A percentile compares a stretch with the other conserved stretches of the same genome.
Evolutionary conservation across 805 yeast species (phyloP).

Genomic region (Hanseniaspora nectarophila): DNA sequence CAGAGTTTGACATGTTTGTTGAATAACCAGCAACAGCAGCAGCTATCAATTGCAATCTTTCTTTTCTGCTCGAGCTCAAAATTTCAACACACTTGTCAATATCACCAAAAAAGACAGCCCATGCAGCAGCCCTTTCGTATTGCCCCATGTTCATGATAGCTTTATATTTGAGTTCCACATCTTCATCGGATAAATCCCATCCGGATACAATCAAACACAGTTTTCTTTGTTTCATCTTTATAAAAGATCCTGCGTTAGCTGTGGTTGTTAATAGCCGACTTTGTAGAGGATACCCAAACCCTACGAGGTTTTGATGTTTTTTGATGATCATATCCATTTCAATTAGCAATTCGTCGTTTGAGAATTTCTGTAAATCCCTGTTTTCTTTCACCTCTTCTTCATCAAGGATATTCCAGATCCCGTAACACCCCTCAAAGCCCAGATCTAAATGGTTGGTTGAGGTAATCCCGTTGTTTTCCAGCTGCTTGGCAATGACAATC

Average conservation of each 20-base stretch:
- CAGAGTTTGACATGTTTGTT: constrained; percentile 36
- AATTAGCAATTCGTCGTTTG: constrained; percentile 22
- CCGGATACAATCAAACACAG: constrained; percentile 77
- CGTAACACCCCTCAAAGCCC: constrained; percentile 77
- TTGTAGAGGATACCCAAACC: constrained; percentile 18
- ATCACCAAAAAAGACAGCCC: constrained; percentile 93
- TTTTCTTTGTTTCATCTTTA: constrained; percentile 50
- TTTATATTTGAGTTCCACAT: constrained; percentile 56
- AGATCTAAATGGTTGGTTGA: constrained; percentile 59
- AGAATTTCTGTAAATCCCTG: constrained; percentile 4
- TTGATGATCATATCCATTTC: constrained; percentile 32
- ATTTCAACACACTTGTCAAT: constrained; percentile 68
- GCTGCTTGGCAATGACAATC: constrained; percentile 60
- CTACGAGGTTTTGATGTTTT: constrained; percentile 25
- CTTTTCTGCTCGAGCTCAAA: constrained; percentile 61
- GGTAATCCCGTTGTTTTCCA: constrained; percentile 56
- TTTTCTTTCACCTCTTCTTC: constrained; percentile 25
- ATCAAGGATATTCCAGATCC: constrained; percentile 73
- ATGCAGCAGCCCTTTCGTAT: constrained; percentile 87
- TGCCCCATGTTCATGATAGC: constrained; percentile 46
- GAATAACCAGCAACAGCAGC: constrained; percentile 88
- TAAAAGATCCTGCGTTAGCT: constrained; percentile 16
- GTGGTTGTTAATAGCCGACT: constrained; percentile 14
- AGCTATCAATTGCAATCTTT: constrained; percentile 64
- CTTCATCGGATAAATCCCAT: constrained; percentile 70